Base-by-base conservation (phyloP, 2,329 filamentous ascomycete species). In the Acrocalymma vagum region DNA sequence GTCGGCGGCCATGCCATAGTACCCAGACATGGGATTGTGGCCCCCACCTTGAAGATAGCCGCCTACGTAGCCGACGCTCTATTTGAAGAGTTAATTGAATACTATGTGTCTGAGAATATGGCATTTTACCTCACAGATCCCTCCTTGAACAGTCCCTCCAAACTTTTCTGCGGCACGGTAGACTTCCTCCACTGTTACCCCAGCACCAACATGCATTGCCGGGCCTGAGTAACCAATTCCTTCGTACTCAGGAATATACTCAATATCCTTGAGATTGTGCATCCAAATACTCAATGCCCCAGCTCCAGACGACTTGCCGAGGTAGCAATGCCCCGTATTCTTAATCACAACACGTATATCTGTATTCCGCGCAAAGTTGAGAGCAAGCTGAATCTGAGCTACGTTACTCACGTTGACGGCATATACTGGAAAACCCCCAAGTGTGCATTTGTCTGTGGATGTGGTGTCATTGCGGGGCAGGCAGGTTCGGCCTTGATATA, bases 1-100 rank as follows among this genome's bases (percentile, higher is more conserved):
- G 28, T 60, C 51, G 9, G 48, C 51, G 4, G 17, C 45, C 22
- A 58, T 25, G 6, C 56, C 56, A 25, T 35, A 45, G 1, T 15
- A 21, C 9, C 29, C 25, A 6, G n/a, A 13, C 28, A 82, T 52
- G 8, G 76, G 75, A 13, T 71, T 74, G 60, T 81, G 76, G 0
- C 79, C 79, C 21, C 77, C 79, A 3, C 75, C 77, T 8, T 50
- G 51, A 14, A 54, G 46, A 51, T 54, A 69, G 8, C 64, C 43
- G 14, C 45, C 45, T 10, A 22, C 71, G 58, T 76, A 62, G n/a
- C 78, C 78, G 9, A 82, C 76, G n/a, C n/a, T n/a, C n/a, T n/a
- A n/a, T 59, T 76, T 78, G 21, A 77, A 4, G 4, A 24, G n/a
- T 14, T 25, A 9, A 20, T 4, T 37, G 5, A 16, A 32, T 13